Conservation (phyloP, 169 alveolate genomes). For the Babesia sp. region DNA sequence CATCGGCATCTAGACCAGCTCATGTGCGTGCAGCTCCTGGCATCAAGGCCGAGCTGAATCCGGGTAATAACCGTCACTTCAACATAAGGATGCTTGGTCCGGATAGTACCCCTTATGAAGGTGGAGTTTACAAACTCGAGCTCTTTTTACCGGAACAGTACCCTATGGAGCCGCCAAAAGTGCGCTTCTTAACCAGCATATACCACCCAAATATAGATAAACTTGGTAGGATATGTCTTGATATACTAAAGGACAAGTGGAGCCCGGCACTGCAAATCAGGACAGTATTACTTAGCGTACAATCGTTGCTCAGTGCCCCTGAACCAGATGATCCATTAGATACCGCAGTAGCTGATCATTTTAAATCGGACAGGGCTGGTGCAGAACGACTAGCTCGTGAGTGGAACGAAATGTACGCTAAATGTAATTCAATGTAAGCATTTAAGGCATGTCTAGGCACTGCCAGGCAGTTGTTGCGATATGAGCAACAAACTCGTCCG, state of each 20-base stretch:
- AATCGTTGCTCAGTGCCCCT: conserved; percentile 96
- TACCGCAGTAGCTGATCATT: conserved; percentile 93
- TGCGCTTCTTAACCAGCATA: conserved; percentile 94
- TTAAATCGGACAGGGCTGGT: conserved; percentile 87
- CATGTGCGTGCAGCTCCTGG: conserved; percentile 87
- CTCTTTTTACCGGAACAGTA: conserved; percentile 96
- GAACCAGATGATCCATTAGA: conserved; percentile 98
- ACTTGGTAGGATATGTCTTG: conserved; percentile 98
- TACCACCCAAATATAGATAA: conserved; percentile 99
- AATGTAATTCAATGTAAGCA: conserved; percentile 44
- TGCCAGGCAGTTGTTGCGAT: not conserved
- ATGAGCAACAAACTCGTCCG: not conserved
- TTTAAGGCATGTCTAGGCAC: not conserved
- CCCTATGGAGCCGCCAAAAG: conserved; percentile 99
- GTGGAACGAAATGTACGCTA: conserved; percentile 89
- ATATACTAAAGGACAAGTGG: conserved; percentile 98
- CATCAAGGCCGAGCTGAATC: conserved; percentile 90
- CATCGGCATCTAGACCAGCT: not conserved
- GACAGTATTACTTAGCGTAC: conserved; percentile 94
- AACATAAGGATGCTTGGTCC: conserved; percentile 95
- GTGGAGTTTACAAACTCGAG: conserved; percentile 94
- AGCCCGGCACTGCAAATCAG: conserved; percentile 98
- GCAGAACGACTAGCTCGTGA: conserved; percentile 91
- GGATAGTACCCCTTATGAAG: conserved; percentile 96
- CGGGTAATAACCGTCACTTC: conserved; percentile 93